Percentiles rank a stretch among this genome's conserved stretches.
Evolutionary conservation across 2,329 filamentous ascomycete genomes (phyloP).

Genomic region (Grosmannia huntii): DNA sequence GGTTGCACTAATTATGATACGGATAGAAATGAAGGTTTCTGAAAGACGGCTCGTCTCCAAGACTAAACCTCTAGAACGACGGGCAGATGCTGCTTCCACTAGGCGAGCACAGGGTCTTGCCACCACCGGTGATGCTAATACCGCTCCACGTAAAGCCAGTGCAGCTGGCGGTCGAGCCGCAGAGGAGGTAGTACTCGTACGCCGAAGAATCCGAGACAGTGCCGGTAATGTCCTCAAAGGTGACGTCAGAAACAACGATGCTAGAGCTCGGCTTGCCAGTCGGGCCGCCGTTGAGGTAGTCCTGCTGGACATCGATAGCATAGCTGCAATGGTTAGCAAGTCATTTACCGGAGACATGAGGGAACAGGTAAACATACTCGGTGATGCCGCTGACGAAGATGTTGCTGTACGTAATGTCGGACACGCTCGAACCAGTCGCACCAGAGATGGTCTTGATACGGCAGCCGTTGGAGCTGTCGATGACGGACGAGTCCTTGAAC

Average conservation of each 20-base stretch:
- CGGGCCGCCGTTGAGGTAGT: constrained; percentile 35
- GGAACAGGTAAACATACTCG: not conserved
- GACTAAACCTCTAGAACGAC: not conserved
- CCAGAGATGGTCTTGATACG: constrained; percentile 44
- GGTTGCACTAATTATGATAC: no score
- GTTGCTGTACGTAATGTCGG: constrained; percentile 36
- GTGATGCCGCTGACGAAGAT: constrained; percentile 36
- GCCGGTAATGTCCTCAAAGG: constrained; percentile 16
- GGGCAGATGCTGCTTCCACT: constrained; percentile 1
- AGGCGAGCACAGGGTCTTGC: not conserved
- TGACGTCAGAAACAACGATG: constrained; percentile 31
- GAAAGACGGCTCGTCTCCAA: not conserved
- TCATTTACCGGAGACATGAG: not conserved
- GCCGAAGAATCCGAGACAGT: constrained; percentile 17
- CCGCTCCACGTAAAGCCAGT: not conserved
- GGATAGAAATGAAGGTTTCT: no score
- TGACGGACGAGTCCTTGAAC: constrained; percentile 19
- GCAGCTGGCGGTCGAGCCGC: constrained; percentile 13
- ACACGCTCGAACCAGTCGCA: constrained; percentile 34
- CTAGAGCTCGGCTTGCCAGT: constrained; percentile 28
- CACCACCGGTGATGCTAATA: not conserved
- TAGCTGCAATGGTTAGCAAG: constrained; percentile 24
- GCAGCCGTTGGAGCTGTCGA: constrained; percentile 17
- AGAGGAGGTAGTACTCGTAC: constrained; percentile 23
- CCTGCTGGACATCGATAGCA: constrained; percentile 45